Base-by-base conservation (phyloP, 805 yeast genomes). In the Metschnikowia shivogae region DNA sequence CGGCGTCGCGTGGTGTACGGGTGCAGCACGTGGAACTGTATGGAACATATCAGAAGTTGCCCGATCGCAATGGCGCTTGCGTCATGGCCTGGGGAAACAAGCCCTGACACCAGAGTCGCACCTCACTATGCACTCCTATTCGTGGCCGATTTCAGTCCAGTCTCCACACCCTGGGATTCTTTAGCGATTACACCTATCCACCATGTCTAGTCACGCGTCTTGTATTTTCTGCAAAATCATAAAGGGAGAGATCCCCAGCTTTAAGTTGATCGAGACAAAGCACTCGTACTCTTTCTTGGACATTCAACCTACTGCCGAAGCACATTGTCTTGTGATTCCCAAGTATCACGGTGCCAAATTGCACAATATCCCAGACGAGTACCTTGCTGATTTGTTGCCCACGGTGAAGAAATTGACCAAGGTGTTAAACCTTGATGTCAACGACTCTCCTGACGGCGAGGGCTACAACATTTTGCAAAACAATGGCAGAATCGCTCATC, bases 401-500 rank as follows among this genome's bases (percentile, higher is more conserved):
- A 80, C 87, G 27, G 89, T 90, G 41, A 92, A 92, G 74, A 88
- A 83, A 62, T 72, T 93, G 53, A 89, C 93, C 48, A 76, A 79
- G 53, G 85, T 86, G 5, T 70, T 87, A 49, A 84, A 78, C 3
- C 73, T 84, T 52, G 84, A 79, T 52, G 68, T 70, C 37, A 84
- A 83, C 48, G 79, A 86, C 32, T 77, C 80, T 28, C 73, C 74
- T 4, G 74, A 75, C 5, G 88, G 89, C 14, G 74, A 68, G 40
- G 95, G 96, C 36, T 92, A 92, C 76, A 92, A 92, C 62, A 63
- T 92, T 17, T 72, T 92, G 54, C 98, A 90, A 67, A 93, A 92
- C 74, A 93, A 92, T 57, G 98, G 98, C 40, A 71, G 87, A 62
- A 82, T 90, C 60, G 99, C 98, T 10, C 98, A 93, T 62, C 99